A percentile compares a stretch with the other conserved stretches of the same genome.
These are phyloP conservation scores for Vachellia collinsii DNA, from an alignment of 306 rosid genomes.

Conservation along the genomic window DNA sequence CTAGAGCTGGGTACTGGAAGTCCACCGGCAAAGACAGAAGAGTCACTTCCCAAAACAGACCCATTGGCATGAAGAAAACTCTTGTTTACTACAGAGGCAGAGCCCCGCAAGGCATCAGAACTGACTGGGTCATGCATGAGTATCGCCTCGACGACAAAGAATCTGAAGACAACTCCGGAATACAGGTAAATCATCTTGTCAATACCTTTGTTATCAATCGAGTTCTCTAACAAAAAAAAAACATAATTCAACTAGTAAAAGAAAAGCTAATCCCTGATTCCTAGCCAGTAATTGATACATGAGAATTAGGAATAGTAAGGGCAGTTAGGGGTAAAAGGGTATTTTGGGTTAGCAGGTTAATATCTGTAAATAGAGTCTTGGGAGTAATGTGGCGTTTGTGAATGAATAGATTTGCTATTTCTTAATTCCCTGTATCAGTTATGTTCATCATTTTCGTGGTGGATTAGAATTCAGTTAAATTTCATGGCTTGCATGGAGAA, in stretches of 20 bases:
- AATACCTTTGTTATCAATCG: background rate
- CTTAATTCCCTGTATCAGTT: background rate
- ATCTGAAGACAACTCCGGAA: slow-evolving; percentile 43
- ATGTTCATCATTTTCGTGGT: background rate
- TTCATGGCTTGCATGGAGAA: slow-evolving; percentile 3
- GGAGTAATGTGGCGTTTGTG: too few relatives aligned
- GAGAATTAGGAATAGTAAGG: too few relatives aligned
- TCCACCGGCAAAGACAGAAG: slow-evolving; percentile 92
- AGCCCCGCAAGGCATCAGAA: slow-evolving; percentile 97
- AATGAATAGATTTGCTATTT: too few relatives aligned
- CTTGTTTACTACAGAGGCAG: slow-evolving; percentile 92
- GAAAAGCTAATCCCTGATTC: background rate
- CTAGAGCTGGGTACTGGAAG: slow-evolving; percentile 97
- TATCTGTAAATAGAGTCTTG: too few relatives aligned
- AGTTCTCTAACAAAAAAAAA: background rate
- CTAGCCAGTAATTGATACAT: background rate
- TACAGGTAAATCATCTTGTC: slow-evolving; percentile 55
- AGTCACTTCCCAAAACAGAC: slow-evolving; percentile 69
- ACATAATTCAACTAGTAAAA: background rate
- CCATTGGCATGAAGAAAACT: slow-evolving; percentile 98
- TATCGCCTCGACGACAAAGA: slow-evolving; percentile 81
- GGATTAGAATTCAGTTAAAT: background rate
- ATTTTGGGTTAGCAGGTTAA: too few relatives aligned
- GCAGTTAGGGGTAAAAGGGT: too few relatives aligned
- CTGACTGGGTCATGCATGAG: slow-evolving; percentile 99